Conservation (phyloP, 2,329 filamentous ascomycete species). For the Coniochaeta pulveracea region DNA sequence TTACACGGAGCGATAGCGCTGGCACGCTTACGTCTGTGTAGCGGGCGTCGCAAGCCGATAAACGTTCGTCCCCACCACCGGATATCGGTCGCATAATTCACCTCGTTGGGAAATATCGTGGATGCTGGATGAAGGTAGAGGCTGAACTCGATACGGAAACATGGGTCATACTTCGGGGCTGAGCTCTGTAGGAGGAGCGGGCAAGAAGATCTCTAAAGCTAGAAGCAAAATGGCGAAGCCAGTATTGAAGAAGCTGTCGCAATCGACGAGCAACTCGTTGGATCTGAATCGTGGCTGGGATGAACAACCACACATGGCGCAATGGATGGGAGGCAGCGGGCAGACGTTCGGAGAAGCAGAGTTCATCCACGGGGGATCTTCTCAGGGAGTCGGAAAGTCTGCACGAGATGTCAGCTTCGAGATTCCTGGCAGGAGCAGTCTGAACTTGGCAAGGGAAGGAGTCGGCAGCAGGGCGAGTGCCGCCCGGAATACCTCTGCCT, state of each 20-base stretch:
- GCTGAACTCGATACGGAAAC: neutral
- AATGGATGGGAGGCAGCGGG: constrained; percentile 15
- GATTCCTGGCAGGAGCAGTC: constrained; percentile 8
- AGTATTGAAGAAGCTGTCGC: constrained; percentile 47
- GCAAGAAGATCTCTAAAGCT: constrained; percentile 31
- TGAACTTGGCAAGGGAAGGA: no score
- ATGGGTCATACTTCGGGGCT: constrained; percentile 28
- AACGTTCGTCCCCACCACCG: no score
- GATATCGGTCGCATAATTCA: no score
- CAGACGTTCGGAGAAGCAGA: neutral
- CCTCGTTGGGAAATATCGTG: no score
- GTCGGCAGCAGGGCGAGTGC: constrained; percentile 10
- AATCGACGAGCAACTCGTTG: constrained; percentile 51
- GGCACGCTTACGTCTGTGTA: no score
- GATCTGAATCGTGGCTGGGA: constrained; percentile 50
- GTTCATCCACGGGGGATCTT: no score
- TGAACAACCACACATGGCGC: constrained; percentile 32
- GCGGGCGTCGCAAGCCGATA: no score
- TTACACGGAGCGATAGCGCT: no score
- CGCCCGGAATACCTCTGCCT: constrained; percentile 6
- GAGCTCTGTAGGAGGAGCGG: constrained; percentile 17
- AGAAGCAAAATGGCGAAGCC: constrained; percentile 44
- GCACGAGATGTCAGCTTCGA: constrained; percentile 36
- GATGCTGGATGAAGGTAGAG: no score
- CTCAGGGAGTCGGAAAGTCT: constrained; percentile 14